Evolutionary conservation across 495 filamentous ascomycete species (phyloP), one percentile per base, ranked within the genome.

Genomic region (Aspergillus baeticus): DNA sequence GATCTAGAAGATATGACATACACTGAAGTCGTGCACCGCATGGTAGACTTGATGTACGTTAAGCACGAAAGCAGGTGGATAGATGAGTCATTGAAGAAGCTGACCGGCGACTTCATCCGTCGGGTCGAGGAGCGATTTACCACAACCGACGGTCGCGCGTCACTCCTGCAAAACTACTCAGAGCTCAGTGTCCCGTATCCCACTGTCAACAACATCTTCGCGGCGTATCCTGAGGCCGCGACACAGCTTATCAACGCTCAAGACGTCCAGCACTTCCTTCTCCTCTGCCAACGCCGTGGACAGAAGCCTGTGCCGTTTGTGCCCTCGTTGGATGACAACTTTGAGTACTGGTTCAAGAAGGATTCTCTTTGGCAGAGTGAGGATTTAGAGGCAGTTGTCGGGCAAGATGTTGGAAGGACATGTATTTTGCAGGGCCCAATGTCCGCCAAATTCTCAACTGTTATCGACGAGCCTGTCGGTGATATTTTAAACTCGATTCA

Each of bases 341-440:
- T 98, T 46, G 94, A 97, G 69, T 95, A 91, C 71, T 98, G 87
- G 77, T 98, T 98, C 86, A 98, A 98, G 85, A 98, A 98, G 75
- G 94, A 98, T 72, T 97, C 93, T n/a, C 84, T 98, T 23, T 98
- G 94, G 94, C 94, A 98, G 73, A 96, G 92, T 0, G 94, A 98
- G 72, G 92, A 98, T 67, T 82, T 98, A 11, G 93, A 91, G 59
- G 94, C 94, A 34, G 94, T 98, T 63, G 90, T 97, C 46, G 92
- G 79, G 60, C 92, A 97, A 72, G 94, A 98, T 72, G 94, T 97
- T 51, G 92, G 90, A 38, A 82, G 94, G 54, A 93, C 90, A 6
- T 96, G 91, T 78, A 97, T 98, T 70, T 77, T 98, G 51, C 94
- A 98, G 69, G 94, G 94, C 13, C 94, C 94, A 5, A 92, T 93